Conservation (phyloP, 2,329 filamentous ascomycete genomes). For the Stromatinia cepivora region DNA sequence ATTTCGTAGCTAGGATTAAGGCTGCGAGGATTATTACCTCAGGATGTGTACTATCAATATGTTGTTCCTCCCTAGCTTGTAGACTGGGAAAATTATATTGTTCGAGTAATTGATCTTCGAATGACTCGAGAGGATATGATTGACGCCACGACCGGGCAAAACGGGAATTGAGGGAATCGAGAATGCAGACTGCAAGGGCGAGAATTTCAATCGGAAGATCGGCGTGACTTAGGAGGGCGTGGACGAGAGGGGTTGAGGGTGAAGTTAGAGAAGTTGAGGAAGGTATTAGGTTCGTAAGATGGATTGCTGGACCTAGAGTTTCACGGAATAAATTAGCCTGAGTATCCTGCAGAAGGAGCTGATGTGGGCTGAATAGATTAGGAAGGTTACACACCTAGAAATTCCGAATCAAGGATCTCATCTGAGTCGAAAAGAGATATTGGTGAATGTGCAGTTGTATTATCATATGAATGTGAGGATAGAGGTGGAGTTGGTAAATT, state of each 20-base stretch:
- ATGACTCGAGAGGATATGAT: constrained; percentile 52
- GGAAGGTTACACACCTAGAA: constrained; percentile 36
- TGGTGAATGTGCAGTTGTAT: constrained; percentile 28
- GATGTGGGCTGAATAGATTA: constrained; percentile 21
- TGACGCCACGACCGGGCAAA: constrained; percentile 65
- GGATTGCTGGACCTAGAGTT: constrained; percentile 60
- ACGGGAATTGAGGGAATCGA: constrained; percentile 62
- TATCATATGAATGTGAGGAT: constrained; percentile 43
- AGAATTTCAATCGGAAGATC: constrained; percentile 60
- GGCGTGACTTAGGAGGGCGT: constrained; percentile 59
- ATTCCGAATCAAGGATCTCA: constrained; percentile 36
- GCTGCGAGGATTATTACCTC: constrained; percentile 65
- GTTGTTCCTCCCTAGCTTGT: constrained; percentile 40
- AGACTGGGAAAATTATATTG: constrained; percentile 36
- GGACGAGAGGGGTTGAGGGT: constrained; percentile 59
- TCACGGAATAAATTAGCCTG: constrained; percentile 35
- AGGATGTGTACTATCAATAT: constrained; percentile 62
- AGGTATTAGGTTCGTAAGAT: constrained; percentile 66
- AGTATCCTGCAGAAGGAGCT: constrained; percentile 12
- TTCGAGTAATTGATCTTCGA: constrained; percentile 36
- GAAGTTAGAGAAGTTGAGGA: constrained; percentile 60
- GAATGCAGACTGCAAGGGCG: constrained; percentile 64
- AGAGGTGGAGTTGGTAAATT: constrained; percentile 67
- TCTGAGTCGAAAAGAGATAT: constrained; percentile 30
- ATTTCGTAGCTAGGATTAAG: constrained; percentile 65